A percentile compares a stretch with the other conserved stretches of the same genome.
phyloP scores from a whole-genome alignment of 2,329 filamentous ascomycete genomes.

The Cordyceps farinosa region DNA sequence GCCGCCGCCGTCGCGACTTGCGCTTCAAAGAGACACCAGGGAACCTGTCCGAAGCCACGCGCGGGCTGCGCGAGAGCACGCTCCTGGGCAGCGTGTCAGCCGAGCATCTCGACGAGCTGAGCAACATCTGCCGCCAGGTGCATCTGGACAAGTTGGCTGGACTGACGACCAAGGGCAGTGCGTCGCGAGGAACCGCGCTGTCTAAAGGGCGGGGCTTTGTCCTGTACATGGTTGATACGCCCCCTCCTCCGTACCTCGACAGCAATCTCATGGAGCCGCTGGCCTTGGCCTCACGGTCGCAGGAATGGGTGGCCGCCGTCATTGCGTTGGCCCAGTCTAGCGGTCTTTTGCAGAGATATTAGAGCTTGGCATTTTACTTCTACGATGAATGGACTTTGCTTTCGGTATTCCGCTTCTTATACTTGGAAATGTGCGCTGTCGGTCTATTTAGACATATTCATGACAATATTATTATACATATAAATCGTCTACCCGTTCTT shows the following conservation, averaged over 20 bases:
- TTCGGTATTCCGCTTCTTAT: not conserved
- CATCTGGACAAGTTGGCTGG: not conserved
- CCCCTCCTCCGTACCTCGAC: conserved; percentile 5
- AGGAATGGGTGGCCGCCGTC: conserved; percentile 4
- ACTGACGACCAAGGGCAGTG: not conserved
- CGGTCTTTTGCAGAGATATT: not conserved
- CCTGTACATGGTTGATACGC: not conserved
- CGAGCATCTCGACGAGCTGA: conserved; percentile 21
- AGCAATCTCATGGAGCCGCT: not conserved
- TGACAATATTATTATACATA: not conserved
- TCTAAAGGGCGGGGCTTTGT: not conserved
- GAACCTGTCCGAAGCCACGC: not conserved
- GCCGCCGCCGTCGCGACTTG: not conserved
- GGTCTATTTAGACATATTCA: not conserved
- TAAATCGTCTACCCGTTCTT: not conserved
- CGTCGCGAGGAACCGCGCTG: not conserved
- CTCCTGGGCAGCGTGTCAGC: conserved; percentile 24
- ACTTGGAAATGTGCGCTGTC: not conserved
- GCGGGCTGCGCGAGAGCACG: conserved; percentile 18
- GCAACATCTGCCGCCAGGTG: conserved; percentile 18
- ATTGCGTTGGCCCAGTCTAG: not conserved
- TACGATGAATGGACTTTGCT: not conserved
- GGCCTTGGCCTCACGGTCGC: conserved; percentile 7
- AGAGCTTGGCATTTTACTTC: not conserved
- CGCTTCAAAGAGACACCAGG: not conserved